These are phyloP conservation scores for Fusarium verrucosum DNA, from an alignment of 2,329 filamentous ascomycete genomes.

Conservation along the genomic window DNA sequence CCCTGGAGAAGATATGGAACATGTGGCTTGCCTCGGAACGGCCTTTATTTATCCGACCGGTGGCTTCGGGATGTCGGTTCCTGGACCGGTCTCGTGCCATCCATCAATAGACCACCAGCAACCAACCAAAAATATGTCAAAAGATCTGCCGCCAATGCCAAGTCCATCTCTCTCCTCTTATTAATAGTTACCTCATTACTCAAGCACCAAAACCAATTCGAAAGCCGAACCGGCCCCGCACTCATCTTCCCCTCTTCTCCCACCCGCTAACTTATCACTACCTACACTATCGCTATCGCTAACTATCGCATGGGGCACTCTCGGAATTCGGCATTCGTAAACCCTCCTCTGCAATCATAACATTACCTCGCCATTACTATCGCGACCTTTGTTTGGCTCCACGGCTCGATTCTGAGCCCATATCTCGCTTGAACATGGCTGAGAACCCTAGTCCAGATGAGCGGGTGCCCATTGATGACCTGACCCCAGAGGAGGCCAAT, in stretches of 20 bases:
- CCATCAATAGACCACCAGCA: neutral
- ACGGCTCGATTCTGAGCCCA: slow-evolving; percentile 33
- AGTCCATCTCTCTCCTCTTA: slow-evolving; percentile 5
- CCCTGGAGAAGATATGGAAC: neutral
- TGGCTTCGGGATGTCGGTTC: slow-evolving; percentile 11
- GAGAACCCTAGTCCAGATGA: slow-evolving; percentile 57
- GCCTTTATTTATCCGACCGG: slow-evolving; percentile 24
- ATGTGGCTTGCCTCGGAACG: neutral
- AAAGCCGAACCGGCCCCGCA: slow-evolving; percentile 42
- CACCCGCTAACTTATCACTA: slow-evolving; percentile 6
- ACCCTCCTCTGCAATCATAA: slow-evolving; percentile 42
- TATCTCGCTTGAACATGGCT: slow-evolving; percentile 52
- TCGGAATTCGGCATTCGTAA: slow-evolving; percentile 52
- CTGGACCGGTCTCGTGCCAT: slow-evolving; percentile 14
- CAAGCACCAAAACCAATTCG: slow-evolving; percentile 9
- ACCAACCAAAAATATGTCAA: slow-evolving; percentile 23
- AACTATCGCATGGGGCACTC: slow-evolving; percentile 43
- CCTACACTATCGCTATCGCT: neutral
- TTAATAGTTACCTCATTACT: slow-evolving; percentile 4
- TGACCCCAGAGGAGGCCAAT: slow-evolving; percentile 72
- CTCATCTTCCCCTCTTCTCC: slow-evolving; percentile 43
- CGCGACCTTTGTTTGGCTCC: slow-evolving; percentile 41
- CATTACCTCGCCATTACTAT: slow-evolving; percentile 36
- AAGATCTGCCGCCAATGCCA: slow-evolving; percentile 16
- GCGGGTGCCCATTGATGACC: slow-evolving; percentile 61